Evolutionary conservation across 805 yeast species (phyloP).

Genomic region (Candida yuanshanica): DNA sequence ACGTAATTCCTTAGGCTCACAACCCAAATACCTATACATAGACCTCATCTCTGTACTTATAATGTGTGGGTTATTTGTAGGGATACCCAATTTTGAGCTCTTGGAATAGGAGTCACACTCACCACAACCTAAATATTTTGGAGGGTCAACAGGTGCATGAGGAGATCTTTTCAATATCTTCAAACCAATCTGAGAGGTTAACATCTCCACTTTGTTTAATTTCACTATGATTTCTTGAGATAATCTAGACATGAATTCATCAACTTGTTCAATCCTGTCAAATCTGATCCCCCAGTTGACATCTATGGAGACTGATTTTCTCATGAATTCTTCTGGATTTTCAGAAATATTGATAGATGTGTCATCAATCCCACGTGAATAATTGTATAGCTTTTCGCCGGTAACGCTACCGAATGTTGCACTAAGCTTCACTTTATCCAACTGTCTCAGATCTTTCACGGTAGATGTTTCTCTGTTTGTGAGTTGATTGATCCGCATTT

Average conservation of each 20-base stretch:
- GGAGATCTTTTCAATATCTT: slow-evolving; percentile 60
- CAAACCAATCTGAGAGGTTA: slow-evolving; percentile 55
- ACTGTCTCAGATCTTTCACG: slow-evolving; percentile 29
- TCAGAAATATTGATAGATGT: slow-evolving; percentile 49
- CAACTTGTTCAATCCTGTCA: slow-evolving; percentile 53
- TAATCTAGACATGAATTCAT: slow-evolving; percentile 51
- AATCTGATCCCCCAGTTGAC: slow-evolving; percentile 89
- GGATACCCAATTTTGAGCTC: slow-evolving; percentile 51
- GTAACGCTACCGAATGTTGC: slow-evolving; percentile 60
- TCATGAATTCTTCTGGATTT: slow-evolving; percentile 43
- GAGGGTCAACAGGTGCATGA: slow-evolving; percentile 68
- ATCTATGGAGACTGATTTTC: slow-evolving; percentile 82
- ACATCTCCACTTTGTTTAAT: slow-evolving; percentile 38
- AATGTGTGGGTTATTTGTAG: slow-evolving; percentile 56
- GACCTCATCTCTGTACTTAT: slow-evolving; percentile 54
- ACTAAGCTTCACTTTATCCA: slow-evolving; percentile 34
- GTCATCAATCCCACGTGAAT: slow-evolving; percentile 62
- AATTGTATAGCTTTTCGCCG: slow-evolving; percentile 56
- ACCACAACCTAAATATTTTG: slow-evolving; percentile 85
- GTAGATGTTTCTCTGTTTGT: background rate
- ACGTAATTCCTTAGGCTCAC: slow-evolving; percentile 64
- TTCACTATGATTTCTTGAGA: slow-evolving; percentile 55
- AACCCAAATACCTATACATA: slow-evolving; percentile 47
- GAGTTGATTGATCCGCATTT: slow-evolving; percentile 27
- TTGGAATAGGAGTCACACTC: slow-evolving; percentile 59